These are phyloP conservation scores for Papiliotrema nemorosa DNA, from an alignment of 1,284 basidiomycete species.

Conservation along the genomic window DNA sequence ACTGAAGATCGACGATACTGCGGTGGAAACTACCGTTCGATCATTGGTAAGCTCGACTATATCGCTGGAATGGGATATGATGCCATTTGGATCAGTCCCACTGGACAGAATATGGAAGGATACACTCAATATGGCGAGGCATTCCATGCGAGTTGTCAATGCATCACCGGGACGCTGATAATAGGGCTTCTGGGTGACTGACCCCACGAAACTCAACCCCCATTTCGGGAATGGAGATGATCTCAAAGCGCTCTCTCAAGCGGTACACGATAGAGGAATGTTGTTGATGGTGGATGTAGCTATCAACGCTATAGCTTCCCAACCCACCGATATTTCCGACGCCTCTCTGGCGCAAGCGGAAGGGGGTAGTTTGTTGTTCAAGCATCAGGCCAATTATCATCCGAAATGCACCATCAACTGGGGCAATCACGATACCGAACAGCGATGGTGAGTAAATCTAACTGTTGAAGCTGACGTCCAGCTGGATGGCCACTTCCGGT, in stretches of 20 bases:
- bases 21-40: constrained; percentile 68
- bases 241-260: constrained; percentile 62
- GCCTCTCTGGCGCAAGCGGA: constrained; percentile 15
- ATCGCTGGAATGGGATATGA: constrained; percentile 71
- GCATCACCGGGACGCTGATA: not conserved
- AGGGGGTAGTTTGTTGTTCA: constrained; percentile 31
- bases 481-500: constrained; percentile 64
- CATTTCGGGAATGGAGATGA: constrained; percentile 65
- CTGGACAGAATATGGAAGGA: constrained; percentile 56
- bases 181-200: constrained; percentile 50
- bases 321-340: constrained; percentile 18
- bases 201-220: constrained; percentile 61
- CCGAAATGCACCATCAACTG: constrained; percentile 23
- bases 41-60: constrained; percentile 67
- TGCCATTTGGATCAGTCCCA: constrained; percentile 54
- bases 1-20: constrained; percentile 57
- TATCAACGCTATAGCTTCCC: constrained; percentile 65
- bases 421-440: constrained; percentile 22
- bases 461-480: constrained; percentile 1
- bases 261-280: constrained; percentile 65
- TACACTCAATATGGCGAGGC: constrained; percentile 55
- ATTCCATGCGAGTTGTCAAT: constrained; percentile 25
- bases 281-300: constrained; percentile 73
- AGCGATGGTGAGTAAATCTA: constrained; percentile 16
- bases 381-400: constrained; percentile 27